Evolutionary conservation across 2,329 filamentous ascomycete genomes (phyloP).

Genomic region (Fusarium algeriense): DNA sequence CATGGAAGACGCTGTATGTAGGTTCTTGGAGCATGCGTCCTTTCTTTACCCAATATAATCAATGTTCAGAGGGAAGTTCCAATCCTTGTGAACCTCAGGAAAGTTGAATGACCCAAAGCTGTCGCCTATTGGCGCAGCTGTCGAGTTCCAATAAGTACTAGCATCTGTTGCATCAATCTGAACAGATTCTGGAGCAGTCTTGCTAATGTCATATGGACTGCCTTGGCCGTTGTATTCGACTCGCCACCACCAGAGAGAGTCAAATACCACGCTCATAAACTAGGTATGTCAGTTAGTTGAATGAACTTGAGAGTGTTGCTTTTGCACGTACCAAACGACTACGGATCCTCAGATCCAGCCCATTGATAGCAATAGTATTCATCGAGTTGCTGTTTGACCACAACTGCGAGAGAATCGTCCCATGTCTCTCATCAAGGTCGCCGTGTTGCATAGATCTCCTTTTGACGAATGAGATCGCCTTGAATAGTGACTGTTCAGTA

Average conservation of each 20-base stretch:
- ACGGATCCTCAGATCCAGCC: not conserved
- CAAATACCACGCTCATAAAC: slow-evolving; percentile 11
- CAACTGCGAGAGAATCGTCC: slow-evolving; percentile 1
- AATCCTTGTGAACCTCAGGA: not conserved
- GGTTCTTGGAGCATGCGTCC: not conserved
- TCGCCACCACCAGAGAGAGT: slow-evolving; percentile 12
- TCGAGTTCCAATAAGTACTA: not conserved
- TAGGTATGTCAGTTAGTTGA: not conserved
- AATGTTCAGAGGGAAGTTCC: slow-evolving; percentile 9
- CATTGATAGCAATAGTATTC: not conserved
- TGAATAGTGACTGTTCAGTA: slow-evolving; percentile 3
- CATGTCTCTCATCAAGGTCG: slow-evolving; percentile 7
- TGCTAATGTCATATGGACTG: slow-evolving; percentile 1
- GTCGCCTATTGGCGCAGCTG: not conserved
- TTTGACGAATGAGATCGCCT: slow-evolving; percentile 4
- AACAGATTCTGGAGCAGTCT: not conserved
- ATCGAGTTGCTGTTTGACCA: slow-evolving; percentile 7
- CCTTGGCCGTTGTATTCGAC: slow-evolving; percentile 12
- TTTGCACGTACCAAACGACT: not conserved
- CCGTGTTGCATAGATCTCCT: slow-evolving; percentile 3
- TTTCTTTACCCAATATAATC: slow-evolving; percentile 1
- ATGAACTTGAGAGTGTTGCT: not conserved
- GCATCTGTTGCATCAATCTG: not conserved
- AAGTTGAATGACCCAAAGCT: not conserved
- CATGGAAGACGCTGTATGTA: not conserved